Conservation (phyloP, 495 filamentous ascomycete genomes). For the Rostrohypoxylon terebratum region DNA sequence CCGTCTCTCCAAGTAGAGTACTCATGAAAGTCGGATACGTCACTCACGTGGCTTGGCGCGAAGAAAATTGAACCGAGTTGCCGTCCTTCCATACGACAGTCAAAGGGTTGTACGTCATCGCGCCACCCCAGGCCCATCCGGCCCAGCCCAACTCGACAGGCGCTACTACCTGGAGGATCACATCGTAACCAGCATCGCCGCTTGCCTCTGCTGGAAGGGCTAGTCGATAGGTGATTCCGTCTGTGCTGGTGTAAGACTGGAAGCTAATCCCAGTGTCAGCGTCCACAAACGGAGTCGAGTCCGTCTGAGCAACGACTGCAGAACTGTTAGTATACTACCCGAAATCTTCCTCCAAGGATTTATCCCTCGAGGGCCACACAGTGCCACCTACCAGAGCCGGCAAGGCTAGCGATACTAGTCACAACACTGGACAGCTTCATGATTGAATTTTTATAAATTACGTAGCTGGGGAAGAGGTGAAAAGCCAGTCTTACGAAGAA, state of each 20-base stretch:
- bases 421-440: conserved; percentile 42
- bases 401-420: conserved; percentile 27
- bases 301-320: conserved; percentile 46
- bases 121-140: conserved; percentile 60
- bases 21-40: neutral
- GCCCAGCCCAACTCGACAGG: conserved; percentile 58
- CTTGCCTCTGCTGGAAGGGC: conserved; percentile 54
- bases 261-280: conserved; percentile 57
- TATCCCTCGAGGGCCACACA: neutral
- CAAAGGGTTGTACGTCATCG: conserved; percentile 62
- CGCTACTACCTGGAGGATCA: conserved; percentile 56
- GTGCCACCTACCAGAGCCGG: conserved; percentile 36
- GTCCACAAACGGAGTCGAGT: conserved; percentile 53
- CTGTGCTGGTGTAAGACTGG: conserved; percentile 54
- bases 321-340: conserved; percentile 7
- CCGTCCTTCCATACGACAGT: conserved; percentile 59
- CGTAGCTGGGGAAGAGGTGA: neutral
- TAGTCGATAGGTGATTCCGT: conserved; percentile 54
- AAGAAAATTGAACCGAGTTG: conserved; percentile 51
- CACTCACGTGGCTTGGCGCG: conserved; percentile 59
- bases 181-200: conserved; percentile 53
- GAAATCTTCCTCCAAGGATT: neutral
- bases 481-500: conserved; percentile 1
- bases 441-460: conserved; percentile 11
- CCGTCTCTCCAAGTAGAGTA: neutral